phyloP scores from a whole-genome alignment of 2,329 filamentous ascomycete species.

The Septoria linicola region DNA sequence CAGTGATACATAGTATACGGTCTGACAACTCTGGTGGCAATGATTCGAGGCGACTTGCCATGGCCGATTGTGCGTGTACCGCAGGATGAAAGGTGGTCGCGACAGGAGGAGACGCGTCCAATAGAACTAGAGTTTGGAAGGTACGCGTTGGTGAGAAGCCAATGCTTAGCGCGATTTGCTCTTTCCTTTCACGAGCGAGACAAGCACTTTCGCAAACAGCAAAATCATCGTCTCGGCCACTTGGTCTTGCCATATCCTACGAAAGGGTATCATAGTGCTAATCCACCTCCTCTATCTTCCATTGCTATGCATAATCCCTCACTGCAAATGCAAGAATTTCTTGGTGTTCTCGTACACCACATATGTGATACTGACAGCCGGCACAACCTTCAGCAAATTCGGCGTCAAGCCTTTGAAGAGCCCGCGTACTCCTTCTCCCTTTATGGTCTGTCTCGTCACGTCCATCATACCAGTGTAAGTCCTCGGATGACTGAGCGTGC shows the following conservation, averaged over 20 bases:
- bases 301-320: background rate
- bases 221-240: no score
- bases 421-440: slow-evolving; percentile 78
- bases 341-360: slow-evolving; percentile 92
- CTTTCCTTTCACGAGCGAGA: no score
- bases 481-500: slow-evolving; percentile 78
- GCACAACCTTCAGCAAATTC: slow-evolving; percentile 93
- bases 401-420: slow-evolving; percentile 94
- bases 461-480: slow-evolving; percentile 89
- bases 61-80: no score
- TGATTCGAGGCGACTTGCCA: no score
- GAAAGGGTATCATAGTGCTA: slow-evolving; percentile 2
- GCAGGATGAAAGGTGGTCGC: no score
- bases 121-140: no score
- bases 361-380: slow-evolving; percentile 89
- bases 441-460: slow-evolving; percentile 78
- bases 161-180: no score
- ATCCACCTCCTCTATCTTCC: background rate
- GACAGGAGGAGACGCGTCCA: no score
- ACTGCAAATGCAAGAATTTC: slow-evolving; percentile 54
- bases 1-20: no score
- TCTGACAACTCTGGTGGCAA: no score
- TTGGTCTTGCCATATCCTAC: slow-evolving; percentile 7
- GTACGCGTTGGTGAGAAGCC: no score
- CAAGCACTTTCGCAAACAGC: no score